Base-by-base conservation (phyloP, 495 filamentous ascomycete species). In the Penicillium dipodomyicola region DNA sequence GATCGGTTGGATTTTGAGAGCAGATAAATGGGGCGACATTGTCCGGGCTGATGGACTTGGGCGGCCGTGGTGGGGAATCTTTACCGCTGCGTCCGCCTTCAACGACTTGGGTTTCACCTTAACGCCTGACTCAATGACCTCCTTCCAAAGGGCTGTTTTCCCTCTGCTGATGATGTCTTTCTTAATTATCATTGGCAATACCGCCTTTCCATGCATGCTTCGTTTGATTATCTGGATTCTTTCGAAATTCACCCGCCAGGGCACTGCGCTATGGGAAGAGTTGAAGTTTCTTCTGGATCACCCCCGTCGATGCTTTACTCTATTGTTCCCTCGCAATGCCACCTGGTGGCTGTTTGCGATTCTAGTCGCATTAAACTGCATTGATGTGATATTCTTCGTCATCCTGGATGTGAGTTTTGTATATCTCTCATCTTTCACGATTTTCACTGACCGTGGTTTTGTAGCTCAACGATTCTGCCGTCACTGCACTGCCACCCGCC, bases 291-390 rank as follows among this genome's bases (percentile, higher is more conserved):
- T 97, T 19, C 80, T 97, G 23, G 93, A 97, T 64, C 94, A 97
- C 63, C 93, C 93, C 23, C 87, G 93, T 59, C 87, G 94, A 35
- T 97, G 93, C 71, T 97, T 97, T 67, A 97, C 92, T 0, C 79
- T 97, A 20, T 77, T 97, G 0, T 97, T 97, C 64, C 93, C 92
- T 7, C 83, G 86, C 0, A 83, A 84, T 45, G 92, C 93, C n/a
- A 96, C 89, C 10, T 96, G 92, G 93, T 95, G 91, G 91, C 82
- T 97, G 3, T 94, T 96, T 69, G 86, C 84, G 55, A 85, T 96
- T 53, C 76, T 97, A n/a, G 76, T 94, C 7, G 60, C 84, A 3
- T 78, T 97, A 59, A 97, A 97, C 65, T 84, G 79, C 19, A 71
- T 91, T 12, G 93, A 97, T 70, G 65, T 96, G 49, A 81, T 97